These are phyloP conservation scores for Aspergillus vadensis DNA, from an alignment of 2,329 filamentous ascomycete species.

Conservation along the genomic window DNA sequence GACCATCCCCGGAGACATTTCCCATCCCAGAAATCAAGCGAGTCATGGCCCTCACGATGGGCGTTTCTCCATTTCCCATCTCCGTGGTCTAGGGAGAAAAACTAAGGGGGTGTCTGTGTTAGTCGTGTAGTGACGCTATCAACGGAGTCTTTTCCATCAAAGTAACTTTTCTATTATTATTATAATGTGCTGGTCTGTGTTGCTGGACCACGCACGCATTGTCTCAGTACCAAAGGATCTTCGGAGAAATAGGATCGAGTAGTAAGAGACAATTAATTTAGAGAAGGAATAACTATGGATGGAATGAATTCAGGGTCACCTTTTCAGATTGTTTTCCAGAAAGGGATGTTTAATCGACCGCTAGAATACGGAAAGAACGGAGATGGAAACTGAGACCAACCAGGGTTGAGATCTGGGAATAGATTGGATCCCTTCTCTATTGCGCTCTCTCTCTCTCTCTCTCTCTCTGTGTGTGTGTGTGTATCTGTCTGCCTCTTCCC, in stretches of 20 bases:
- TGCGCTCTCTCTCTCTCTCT: too few relatives aligned
- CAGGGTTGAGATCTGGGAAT: conserved; percentile 3
- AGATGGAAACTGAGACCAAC: conserved; percentile 5
- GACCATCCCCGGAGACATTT: conserved; percentile 24
- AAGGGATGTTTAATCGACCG: conserved; percentile 3
- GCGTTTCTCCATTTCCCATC: too few relatives aligned
- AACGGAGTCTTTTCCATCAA: background rate
- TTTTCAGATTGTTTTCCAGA: background rate
- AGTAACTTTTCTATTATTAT: background rate
- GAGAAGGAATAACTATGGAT: background rate
- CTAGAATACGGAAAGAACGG: conserved; percentile 9
- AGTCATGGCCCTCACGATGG: conserved; percentile 1
- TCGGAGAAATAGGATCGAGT: background rate
- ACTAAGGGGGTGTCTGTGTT: too few relatives aligned
- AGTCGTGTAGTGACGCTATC: background rate
- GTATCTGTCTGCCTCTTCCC: background rate
- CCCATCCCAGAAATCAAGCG: conserved; percentile 17
- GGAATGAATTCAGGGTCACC: background rate
- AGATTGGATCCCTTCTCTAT: background rate
- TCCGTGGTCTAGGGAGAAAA: too few relatives aligned
- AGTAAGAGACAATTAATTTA: background rate
- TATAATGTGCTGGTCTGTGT: background rate
- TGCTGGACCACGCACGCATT: background rate
- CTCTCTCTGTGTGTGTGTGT: too few relatives aligned
- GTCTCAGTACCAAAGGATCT: background rate